Evolutionary conservation across 129 eudicot genomes (phyloP).

Genomic region (Pulicaria dysenterica): DNA sequence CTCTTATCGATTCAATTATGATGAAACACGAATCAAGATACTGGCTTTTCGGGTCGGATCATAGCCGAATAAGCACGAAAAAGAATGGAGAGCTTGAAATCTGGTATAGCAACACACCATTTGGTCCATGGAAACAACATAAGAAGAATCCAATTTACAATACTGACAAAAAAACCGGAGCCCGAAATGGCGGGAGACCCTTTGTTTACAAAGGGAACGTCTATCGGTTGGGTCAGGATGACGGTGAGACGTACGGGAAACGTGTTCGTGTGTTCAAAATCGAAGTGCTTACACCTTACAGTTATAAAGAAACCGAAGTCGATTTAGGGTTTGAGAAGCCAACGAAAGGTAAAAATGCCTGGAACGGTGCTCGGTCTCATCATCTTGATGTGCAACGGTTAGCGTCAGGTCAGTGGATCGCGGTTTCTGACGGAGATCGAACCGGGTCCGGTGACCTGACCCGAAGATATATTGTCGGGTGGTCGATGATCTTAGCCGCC

Average conservation of each 20-base stretch:
- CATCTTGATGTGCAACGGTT: slow-evolving; percentile 84
- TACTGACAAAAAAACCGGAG: slow-evolving; percentile 52
- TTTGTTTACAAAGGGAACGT: slow-evolving; percentile 58
- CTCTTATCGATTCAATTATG: slow-evolving; percentile 76
- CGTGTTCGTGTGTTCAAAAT: slow-evolving; percentile 64
- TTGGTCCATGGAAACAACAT: slow-evolving; percentile 88
- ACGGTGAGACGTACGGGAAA: slow-evolving; percentile 42
- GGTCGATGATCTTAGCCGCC: slow-evolving; percentile 46
- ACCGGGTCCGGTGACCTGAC: slow-evolving; percentile 69
- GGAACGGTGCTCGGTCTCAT: slow-evolving; percentile 93
- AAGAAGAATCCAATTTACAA: slow-evolving; percentile 74
- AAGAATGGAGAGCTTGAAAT: slow-evolving; percentile 80
- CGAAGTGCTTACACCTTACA: slow-evolving; percentile 54
- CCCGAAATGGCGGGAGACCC: slow-evolving; percentile 91
- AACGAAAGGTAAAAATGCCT: slow-evolving; percentile 65
- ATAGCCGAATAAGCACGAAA: slow-evolving; percentile 48
- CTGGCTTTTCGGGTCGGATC: slow-evolving; percentile 91
- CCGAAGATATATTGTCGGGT: slow-evolving; percentile 59
- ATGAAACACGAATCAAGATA: slow-evolving; percentile 56
- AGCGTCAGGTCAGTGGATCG: slow-evolving; percentile 70
- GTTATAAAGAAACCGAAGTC: slow-evolving; percentile 69
- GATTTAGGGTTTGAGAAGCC: slow-evolving; percentile 53
- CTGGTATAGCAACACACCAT: slow-evolving; percentile 80
- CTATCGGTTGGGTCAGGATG: slow-evolving; percentile 84
- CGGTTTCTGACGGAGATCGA: slow-evolving; percentile 82